Evolutionary conservation across 257 asterid genomes (phyloP).

Genomic region (Schizonepeta tenuifolia): DNA sequence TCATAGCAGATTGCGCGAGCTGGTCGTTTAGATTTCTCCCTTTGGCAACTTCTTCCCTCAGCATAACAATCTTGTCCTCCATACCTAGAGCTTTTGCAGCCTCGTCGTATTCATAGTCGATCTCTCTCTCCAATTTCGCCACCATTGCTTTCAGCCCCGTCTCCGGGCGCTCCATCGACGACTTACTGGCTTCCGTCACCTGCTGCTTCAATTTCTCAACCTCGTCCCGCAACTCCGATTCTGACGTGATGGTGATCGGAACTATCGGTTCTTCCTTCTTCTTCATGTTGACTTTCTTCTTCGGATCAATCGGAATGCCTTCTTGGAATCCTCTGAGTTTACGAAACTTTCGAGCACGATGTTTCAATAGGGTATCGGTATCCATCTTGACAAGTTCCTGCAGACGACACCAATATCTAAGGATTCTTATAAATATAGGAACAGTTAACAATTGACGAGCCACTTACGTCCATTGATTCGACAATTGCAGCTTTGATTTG

Average conservation of each 20-base stretch:
- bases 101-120: conserved; percentile 60
- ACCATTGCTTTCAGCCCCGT: conserved; percentile 53
- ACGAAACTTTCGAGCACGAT: conserved; percentile 72
- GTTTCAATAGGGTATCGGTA: conserved; percentile 62
- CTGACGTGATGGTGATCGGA: conserved; percentile 50
- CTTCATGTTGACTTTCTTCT: conserved; percentile 65
- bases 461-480: conserved; percentile 89
- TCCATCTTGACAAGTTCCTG: conserved; percentile 87
- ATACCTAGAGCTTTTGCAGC: conserved; percentile 76
- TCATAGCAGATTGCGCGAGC: conserved; percentile 45
- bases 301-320: conserved; percentile 72
- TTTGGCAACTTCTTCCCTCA: conserved; percentile 67
- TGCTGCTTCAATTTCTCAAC: conserved; percentile 63
- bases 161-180: conserved; percentile 41
- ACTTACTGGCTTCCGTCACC: conserved; percentile 54
- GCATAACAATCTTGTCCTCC: conserved; percentile 54
- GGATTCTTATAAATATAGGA: conserved; percentile 24
- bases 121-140: conserved; percentile 56
- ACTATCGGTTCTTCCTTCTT: conserved; percentile 60
- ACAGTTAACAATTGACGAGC: neutral
- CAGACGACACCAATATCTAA: conserved; percentile 30
- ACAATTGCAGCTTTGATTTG: conserved; percentile 83
- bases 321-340: conserved; percentile 71
- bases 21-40: conserved; percentile 55
- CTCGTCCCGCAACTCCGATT: conserved; percentile 57